Conservation (phyloP, 371 early-diverging fungal genomes). For the Mortierella sp. region DNA sequence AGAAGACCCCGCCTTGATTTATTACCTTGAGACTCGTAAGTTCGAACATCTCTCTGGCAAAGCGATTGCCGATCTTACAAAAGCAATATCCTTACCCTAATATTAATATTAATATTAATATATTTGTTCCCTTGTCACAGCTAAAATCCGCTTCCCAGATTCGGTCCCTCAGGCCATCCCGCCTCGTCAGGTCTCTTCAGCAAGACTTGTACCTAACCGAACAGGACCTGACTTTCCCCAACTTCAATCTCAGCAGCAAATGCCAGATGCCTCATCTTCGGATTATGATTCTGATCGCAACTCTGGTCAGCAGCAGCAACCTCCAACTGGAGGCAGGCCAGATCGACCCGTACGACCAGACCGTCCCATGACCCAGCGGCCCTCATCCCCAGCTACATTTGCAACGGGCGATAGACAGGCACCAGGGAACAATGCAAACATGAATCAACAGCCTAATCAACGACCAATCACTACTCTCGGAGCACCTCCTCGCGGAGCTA, state of each 20-base stretch:
- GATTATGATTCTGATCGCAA: constrained; percentile 8
- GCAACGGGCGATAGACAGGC: constrained; percentile 18
- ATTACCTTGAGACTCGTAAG: constrained; percentile 75
- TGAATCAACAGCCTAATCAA: constrained; percentile 34
- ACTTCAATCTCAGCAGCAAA: too few species aligned
- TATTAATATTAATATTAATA: too few species aligned
- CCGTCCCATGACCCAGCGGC: constrained; percentile 48
- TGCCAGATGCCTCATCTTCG: constrained; percentile 12
- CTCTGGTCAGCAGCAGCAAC: background rate
- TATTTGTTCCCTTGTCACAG: too few species aligned
- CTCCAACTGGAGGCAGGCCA: too few species aligned
- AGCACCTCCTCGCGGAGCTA: constrained; percentile 43
- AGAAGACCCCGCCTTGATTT: constrained; percentile 67
- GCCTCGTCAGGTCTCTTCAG: constrained; percentile 39
- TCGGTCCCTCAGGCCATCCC: constrained; percentile 22
- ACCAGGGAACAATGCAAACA: constrained; percentile 1
- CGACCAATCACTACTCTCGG: constrained; percentile 38
- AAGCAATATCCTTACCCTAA: too few species aligned
- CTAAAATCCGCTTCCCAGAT: constrained; percentile 47
- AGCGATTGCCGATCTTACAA: too few species aligned
- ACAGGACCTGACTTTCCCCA: too few species aligned
- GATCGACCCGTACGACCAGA: constrained; percentile 47
- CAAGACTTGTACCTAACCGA: background rate
- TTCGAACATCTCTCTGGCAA: background rate
- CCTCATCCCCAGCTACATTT: constrained; percentile 30